Percentiles rank a stretch among this genome's conserved stretches.
phyloP scores from a whole-genome alignment of 2,329 filamentous ascomycete genomes.

The Scedosporium dehoogii region DNA sequence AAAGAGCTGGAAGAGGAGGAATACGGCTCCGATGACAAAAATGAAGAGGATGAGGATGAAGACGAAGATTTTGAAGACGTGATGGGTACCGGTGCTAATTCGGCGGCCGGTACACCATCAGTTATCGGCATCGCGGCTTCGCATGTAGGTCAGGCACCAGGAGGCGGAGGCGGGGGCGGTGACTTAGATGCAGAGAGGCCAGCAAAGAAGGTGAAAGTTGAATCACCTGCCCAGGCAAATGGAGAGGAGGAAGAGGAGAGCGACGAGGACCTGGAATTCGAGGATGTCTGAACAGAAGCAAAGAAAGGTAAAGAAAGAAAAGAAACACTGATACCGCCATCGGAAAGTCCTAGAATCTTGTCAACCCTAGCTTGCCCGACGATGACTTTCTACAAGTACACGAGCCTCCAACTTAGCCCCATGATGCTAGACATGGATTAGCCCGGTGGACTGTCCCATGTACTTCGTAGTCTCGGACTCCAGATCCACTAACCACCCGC shows the following conservation, averaged over 20 bases:
- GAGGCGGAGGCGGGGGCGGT: neutral
- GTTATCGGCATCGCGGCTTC: slow-evolving; percentile 17
- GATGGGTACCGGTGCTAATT: slow-evolving; percentile 24
- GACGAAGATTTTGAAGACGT: slow-evolving; percentile 42
- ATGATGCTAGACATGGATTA: too few species aligned
- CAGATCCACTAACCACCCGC: too few species aligned
- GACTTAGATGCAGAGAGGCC: slow-evolving; percentile 22
- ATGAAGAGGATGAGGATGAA: slow-evolving; percentile 26
- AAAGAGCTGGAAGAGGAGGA: slow-evolving; percentile 19
- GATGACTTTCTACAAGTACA: too few species aligned
- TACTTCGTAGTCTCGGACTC: too few species aligned
- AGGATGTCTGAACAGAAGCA: slow-evolving; percentile 32
- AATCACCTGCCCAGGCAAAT: slow-evolving; percentile 23
- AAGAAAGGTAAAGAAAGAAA: neutral
- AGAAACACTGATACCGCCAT: neutral
- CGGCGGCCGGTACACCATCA: slow-evolving; percentile 21
- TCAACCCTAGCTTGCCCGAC: too few species aligned
- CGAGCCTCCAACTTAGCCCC: too few species aligned
- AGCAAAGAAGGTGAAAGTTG: slow-evolving; percentile 53
- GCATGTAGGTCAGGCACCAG: slow-evolving; percentile 2
- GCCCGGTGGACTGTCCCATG: too few species aligned
- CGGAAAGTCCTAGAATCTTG: neutral
- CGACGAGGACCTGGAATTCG: slow-evolving; percentile 48
- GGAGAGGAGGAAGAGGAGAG: slow-evolving; percentile 37
- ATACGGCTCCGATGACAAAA: slow-evolving; percentile 14